A percentile compares a stretch with the other conserved stretches of the same genome.
phyloP scores from a whole-genome alignment of 768 basidiomycete species.

The Sarcomyxa edulis region DNA sequence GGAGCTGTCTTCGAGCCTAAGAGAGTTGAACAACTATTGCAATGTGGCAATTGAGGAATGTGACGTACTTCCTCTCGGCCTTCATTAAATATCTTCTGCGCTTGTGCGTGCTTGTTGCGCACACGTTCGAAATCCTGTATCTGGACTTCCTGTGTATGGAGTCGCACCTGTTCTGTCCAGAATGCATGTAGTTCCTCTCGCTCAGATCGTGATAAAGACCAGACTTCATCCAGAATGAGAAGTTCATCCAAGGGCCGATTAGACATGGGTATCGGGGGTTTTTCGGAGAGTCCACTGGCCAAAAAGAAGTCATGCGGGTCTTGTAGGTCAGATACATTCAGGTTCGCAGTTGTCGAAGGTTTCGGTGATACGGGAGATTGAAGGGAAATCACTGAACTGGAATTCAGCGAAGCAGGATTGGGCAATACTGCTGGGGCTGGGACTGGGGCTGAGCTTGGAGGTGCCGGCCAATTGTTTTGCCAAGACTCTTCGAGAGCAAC shows the following conservation, averaged over 20 bases:
- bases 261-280: slow-evolving; percentile 32
- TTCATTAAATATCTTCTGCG: slow-evolving; percentile 34
- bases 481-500: slow-evolving; percentile 24
- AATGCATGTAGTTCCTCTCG: slow-evolving; percentile 34
- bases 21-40: background rate
- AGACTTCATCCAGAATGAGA: slow-evolving; percentile 34
- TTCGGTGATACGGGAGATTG: background rate
- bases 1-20: slow-evolving; percentile 51
- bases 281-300: slow-evolving; percentile 23
- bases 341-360: background rate
- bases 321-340: slow-evolving; percentile 15
- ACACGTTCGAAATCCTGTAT: slow-evolving; percentile 39
- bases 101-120: slow-evolving; percentile 19
- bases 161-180: slow-evolving; percentile 43
- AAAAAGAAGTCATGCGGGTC: slow-evolving; percentile 29
- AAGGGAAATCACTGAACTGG: background rate
- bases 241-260: slow-evolving; percentile 33
- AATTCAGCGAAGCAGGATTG: background rate
- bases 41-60: background rate
- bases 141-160: slow-evolving; percentile 14
- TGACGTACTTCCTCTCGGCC: slow-evolving; percentile 55
- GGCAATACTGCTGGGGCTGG: too few species aligned
- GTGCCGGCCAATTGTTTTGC: slow-evolving; percentile 14
- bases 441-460: background rate
- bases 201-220: slow-evolving; percentile 50